These are phyloP conservation scores for Candida albicans DNA, from an alignment of 1,139 yeast species.

Conservation along the genomic window DNA sequence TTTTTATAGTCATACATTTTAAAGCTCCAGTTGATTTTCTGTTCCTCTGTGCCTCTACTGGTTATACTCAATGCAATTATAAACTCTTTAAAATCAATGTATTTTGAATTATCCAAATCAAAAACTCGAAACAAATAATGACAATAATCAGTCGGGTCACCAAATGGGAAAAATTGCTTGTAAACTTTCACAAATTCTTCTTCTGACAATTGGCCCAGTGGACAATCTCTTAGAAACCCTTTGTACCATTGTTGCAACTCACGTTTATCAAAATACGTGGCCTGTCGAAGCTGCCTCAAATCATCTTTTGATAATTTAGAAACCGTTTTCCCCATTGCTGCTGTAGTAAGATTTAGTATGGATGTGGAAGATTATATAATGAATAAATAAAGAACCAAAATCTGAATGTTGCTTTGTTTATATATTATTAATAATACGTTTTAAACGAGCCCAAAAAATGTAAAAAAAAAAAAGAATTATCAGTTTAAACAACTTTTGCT, in stretches of 20 bases:
- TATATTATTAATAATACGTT: too few relatives aligned
- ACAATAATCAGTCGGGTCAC: slow-evolving; percentile 92
- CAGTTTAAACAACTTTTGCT: too few relatives aligned
- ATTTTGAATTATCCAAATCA: slow-evolving; percentile 79
- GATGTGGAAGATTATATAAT: not conserved
- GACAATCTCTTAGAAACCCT: slow-evolving; percentile 92
- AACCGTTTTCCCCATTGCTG: slow-evolving; percentile 89
- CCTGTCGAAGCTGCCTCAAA: slow-evolving; percentile 73
- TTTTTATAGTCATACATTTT: slow-evolving; percentile 80
- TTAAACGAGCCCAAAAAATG: too few relatives aligned
- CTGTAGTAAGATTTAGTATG: not conserved
- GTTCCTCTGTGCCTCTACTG: slow-evolving; percentile 84
- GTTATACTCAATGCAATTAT: slow-evolving; percentile 86
- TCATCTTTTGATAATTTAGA: slow-evolving; percentile 93
- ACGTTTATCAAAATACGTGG: slow-evolving; percentile 88
- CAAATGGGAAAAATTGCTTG: slow-evolving; percentile 97
- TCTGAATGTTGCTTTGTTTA: too few relatives aligned
- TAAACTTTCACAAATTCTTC: slow-evolving; percentile 90
- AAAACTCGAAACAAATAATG: slow-evolving; percentile 85
- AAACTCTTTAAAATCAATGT: slow-evolving; percentile 89
- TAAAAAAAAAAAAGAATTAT: too few relatives aligned
- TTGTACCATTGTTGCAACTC: slow-evolving; percentile 98
- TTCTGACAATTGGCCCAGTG: slow-evolving; percentile 82
- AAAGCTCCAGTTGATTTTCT: slow-evolving; percentile 86
- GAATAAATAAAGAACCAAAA: too few relatives aligned